phyloP scores from a whole-genome alignment of 208 protist species.

The Plasmodiophora brassicae region DNA sequence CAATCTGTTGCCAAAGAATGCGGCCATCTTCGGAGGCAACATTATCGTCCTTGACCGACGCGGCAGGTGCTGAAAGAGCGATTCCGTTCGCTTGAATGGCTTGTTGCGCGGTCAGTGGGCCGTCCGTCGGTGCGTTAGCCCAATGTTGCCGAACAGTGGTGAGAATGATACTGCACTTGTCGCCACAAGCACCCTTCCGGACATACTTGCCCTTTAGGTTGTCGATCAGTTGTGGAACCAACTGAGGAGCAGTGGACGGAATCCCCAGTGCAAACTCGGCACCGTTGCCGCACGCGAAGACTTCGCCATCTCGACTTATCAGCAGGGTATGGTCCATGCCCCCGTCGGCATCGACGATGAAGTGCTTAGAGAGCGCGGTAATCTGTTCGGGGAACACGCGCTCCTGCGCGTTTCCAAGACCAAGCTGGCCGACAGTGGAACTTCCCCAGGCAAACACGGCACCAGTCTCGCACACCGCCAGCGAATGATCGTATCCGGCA shows the following conservation, averaged over 20 bases:
- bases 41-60: neutral
- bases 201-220: neutral
- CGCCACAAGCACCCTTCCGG: neutral
- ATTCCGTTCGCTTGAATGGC: neutral
- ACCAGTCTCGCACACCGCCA: neutral
- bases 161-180: conserved; percentile 14
- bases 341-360: neutral
- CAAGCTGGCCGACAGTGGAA: neutral
- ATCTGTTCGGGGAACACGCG: neutral
- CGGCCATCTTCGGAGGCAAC: neutral
- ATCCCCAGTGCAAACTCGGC: neutral
- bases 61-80: no score
- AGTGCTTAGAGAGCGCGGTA: neutral
- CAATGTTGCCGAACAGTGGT: neutral
- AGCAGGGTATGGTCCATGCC: conserved; percentile 17
- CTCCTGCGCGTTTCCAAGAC: neutral
- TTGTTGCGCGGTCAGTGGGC: neutral
- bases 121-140: neutral
- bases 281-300: neutral
- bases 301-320: neutral
- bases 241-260: neutral
- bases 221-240: neutral
- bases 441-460: neutral
- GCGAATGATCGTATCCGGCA: conserved; percentile 6
- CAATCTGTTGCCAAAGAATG: neutral